These are phyloP conservation scores for Aechmea fasciata DNA, from an alignment of 176 grass and related monocot species.

Conservation along the genomic window DNA sequence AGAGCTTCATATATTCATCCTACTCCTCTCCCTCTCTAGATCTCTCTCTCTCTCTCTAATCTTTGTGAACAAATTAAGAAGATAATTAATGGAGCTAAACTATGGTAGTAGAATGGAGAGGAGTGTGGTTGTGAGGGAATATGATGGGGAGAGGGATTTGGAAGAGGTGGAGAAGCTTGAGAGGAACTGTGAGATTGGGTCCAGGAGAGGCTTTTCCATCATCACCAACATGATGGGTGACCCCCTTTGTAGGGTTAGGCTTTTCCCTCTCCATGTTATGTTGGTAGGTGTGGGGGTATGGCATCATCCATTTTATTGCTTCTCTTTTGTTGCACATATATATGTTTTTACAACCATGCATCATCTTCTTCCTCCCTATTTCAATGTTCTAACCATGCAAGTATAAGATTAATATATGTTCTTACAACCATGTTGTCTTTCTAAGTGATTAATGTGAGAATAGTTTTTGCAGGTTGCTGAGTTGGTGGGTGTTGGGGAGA, in stretches of 20 bases:
- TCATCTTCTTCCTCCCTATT: no score
- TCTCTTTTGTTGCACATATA: not conserved
- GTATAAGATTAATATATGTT: no score
- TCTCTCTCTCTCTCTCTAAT: not conserved
- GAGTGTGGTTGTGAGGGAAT: slow-evolving; percentile 14
- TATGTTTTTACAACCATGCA: no score
- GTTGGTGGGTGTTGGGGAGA: slow-evolving; percentile 5
- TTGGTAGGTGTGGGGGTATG: slow-evolving; percentile 4
- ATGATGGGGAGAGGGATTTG: not conserved
- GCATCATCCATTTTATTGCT: no score
- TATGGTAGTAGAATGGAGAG: not conserved
- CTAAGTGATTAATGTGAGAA: not conserved
- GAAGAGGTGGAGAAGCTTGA: slow-evolving; percentile 23
- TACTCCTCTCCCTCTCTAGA: no score
- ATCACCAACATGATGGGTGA: slow-evolving; percentile 24
- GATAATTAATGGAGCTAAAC: slow-evolving; percentile 15
- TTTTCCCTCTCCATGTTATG: slow-evolving; percentile 24
- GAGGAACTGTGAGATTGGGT: slow-evolving; percentile 19
- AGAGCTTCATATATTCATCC: no score
- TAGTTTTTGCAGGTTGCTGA: slow-evolving; percentile 11
- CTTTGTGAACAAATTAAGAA: slow-evolving; percentile 1
- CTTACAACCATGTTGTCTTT: no score
- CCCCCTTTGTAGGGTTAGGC: slow-evolving; percentile 21
- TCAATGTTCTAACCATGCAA: no score
- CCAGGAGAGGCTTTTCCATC: slow-evolving; percentile 8